Evolutionary conservation across 2,329 filamentous ascomycete genomes (phyloP).

Genomic region (Monosporascus sp.): DNA sequence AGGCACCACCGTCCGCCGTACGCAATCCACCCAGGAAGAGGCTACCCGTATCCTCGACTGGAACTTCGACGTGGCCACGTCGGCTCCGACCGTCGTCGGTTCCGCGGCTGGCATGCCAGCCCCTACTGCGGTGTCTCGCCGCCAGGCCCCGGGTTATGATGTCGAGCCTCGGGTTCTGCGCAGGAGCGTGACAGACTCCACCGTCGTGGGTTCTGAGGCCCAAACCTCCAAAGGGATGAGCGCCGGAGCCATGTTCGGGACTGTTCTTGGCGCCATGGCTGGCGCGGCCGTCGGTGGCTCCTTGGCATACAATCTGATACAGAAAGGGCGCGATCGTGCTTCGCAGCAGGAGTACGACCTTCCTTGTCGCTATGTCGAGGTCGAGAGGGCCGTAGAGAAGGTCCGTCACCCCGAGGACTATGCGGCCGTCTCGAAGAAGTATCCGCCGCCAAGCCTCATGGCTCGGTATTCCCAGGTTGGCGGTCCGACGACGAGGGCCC

Average conservation of each 20-base stretch:
- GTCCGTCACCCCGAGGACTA: slow-evolving; percentile 32
- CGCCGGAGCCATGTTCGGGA: slow-evolving; percentile 65
- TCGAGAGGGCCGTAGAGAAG: slow-evolving; percentile 33
- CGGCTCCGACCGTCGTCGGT: slow-evolving; percentile 18
- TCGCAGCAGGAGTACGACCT: slow-evolving; percentile 37
- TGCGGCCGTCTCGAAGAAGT: slow-evolving; percentile 24
- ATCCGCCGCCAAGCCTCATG: slow-evolving; percentile 31
- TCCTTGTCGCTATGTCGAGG: slow-evolving; percentile 36
- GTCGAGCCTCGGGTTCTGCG: slow-evolving; percentile 22
- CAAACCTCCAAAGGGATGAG: slow-evolving; percentile 39
- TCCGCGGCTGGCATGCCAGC: slow-evolving; percentile 12
- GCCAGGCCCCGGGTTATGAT: slow-evolving; percentile 5
- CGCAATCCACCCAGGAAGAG: slow-evolving; percentile 34
- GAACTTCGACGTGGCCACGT: slow-evolving; percentile 40
- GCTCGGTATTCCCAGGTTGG: slow-evolving; percentile 31
- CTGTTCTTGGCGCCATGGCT: slow-evolving; percentile 67
- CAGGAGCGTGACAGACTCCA: slow-evolving; percentile 32
- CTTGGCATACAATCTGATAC: slow-evolving; percentile 67
- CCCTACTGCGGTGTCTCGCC: slow-evolving; percentile 7
- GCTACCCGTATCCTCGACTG: slow-evolving; percentile 43
- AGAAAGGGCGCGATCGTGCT: slow-evolving; percentile 44
- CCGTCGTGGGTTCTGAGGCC: slow-evolving; percentile 20
- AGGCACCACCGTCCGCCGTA: slow-evolving; percentile 29
- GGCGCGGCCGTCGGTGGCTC: slow-evolving; percentile 62
- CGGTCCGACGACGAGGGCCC: slow-evolving; percentile 18